Conservation (phyloP, 2,329 filamentous ascomycete species). For the Colletotrichum sp. region DNA sequence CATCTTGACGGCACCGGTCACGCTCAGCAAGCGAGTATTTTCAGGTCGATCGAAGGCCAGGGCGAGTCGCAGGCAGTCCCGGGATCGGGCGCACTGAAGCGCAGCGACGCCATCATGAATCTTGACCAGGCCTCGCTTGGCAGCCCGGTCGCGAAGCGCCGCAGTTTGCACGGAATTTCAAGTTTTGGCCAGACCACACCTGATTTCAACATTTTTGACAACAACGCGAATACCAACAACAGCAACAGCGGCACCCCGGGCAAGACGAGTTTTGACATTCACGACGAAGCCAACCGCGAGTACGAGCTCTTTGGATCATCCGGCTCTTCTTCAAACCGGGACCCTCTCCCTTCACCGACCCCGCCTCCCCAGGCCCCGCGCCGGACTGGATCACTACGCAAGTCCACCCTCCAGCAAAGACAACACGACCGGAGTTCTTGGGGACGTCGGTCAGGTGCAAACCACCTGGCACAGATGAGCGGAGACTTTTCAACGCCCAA, state of each 20-base stretch:
- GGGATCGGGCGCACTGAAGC: slow-evolving; percentile 83
- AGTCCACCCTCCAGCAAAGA: slow-evolving; percentile 87
- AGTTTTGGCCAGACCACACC: slow-evolving; percentile 57
- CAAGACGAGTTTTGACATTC: slow-evolving; percentile 48
- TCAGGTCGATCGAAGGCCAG: slow-evolving; percentile 55
- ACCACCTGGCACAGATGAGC: slow-evolving; percentile 55
- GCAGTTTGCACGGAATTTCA: slow-evolving; percentile 82
- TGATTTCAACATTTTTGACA: slow-evolving; percentile 80
- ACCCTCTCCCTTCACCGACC: slow-evolving; percentile 48
- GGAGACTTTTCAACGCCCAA: slow-evolving; percentile 61
- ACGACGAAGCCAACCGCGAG: slow-evolving; percentile 47
- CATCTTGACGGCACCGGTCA: slow-evolving; percentile 62
- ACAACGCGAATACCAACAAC: slow-evolving; percentile 42
- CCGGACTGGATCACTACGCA: slow-evolving; percentile 78
- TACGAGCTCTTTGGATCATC: slow-evolving; percentile 55
- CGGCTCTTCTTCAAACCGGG: slow-evolving; percentile 35
- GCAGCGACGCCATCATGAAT: slow-evolving; percentile 89
- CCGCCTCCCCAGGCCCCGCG: slow-evolving; percentile 63
- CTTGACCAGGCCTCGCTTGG: slow-evolving; percentile 78
- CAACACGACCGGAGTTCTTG: slow-evolving; percentile 71
- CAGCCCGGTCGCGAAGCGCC: slow-evolving; percentile 88
- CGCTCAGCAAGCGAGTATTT: slow-evolving; percentile 49
- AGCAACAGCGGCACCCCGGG: slow-evolving; percentile 45
- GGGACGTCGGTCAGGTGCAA: slow-evolving; percentile 63
- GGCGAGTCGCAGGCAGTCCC: slow-evolving; percentile 48